Base-by-base conservation (phyloP, 2,329 filamentous ascomycete species). In the Hymenoscyphus occultus region DNA sequence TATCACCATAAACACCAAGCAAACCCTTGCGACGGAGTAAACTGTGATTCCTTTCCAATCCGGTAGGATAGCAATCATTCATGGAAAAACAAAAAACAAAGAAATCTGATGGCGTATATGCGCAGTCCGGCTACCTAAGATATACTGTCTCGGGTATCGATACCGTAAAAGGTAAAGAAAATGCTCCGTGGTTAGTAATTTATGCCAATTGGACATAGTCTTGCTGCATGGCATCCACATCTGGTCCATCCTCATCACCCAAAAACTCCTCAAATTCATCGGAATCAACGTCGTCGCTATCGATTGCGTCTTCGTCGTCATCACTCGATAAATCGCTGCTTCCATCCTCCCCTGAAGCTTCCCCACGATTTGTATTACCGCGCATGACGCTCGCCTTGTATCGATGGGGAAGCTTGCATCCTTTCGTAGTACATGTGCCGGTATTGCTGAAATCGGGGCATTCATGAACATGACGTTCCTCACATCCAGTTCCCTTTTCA, bases 401-500 rank as follows among this genome's bases (percentile, higher is more conserved):
- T 76, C 94, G 87, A 79, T 99, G 95, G 66, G 88, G 90, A 63
- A 97, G 84, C 76, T 90, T 90, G 82, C 94, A 98, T 70, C 89
- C 88, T 78, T 89, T 87, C 76, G 85, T 87, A 76, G 87, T 88
- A 85, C 95, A 99, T 68, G 83, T 82, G 73, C 94, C 94, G 67
- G 86, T 92, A 79, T 97, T 96, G 84, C 92, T 91, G 81, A 96
- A 97, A 77, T 96, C 91, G 68, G 95, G 94, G 78, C 95, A 98
- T 78, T 98, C 94, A 79, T 90, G 90, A 65, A 94, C 90, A 80
- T 99, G 95, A 67, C 93, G 90, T 69, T 95, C 87, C 66, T 86
- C 79, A 78, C 95, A 98, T 63, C 83, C 79, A 64, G 84, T 83
- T 67, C 94, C 95, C 76, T 90, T 91, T 67, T 90, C 88, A 80